A percentile compares a stretch with the other conserved stretches of the same genome.
These are phyloP conservation scores for Echinochloa phyllopogon DNA, from an alignment of 176 grass and related monocot genomes.

Conservation along the genomic window DNA sequence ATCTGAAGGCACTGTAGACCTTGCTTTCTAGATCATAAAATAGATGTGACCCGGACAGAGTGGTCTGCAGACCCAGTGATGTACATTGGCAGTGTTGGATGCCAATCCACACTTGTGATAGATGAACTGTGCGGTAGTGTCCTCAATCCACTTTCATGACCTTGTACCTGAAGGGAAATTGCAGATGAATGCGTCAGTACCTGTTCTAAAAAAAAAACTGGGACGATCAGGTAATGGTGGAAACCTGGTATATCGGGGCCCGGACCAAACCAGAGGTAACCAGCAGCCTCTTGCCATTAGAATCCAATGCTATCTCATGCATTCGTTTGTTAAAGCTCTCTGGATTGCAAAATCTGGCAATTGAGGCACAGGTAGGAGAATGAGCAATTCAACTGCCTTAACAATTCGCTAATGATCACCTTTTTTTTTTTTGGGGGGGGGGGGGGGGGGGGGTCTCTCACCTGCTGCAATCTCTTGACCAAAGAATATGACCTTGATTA, in stretches of 20 bases:
- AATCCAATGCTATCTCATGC: slow-evolving; percentile 91
- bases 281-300: slow-evolving; percentile 83
- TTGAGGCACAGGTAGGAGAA: slow-evolving; percentile 33
- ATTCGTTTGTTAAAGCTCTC: slow-evolving; percentile 75
- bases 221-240: background rate
- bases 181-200: background rate
- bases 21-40: slow-evolving; percentile 52
- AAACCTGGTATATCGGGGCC: slow-evolving; percentile 93
- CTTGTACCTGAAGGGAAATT: slow-evolving; percentile 72
- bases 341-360: slow-evolving; percentile 78
- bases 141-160: slow-evolving; percentile 68
- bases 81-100: slow-evolving; percentile 79
- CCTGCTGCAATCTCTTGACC: slow-evolving; percentile 93
- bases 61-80: slow-evolving; percentile 86
- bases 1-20: background rate
- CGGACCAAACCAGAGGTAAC: slow-evolving; percentile 86
- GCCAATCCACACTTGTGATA: slow-evolving; percentile 93
- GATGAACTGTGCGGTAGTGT: slow-evolving; percentile 70
- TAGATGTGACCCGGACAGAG: slow-evolving; percentile 91
- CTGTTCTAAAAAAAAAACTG: slow-evolving; percentile 19
- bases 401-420: slow-evolving; percentile 26
- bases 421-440: slow-evolving; percentile 28
- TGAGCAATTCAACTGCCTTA: slow-evolving; percentile 24
- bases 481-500: slow-evolving; percentile 95
- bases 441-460: slow-evolving; percentile 39